Evolutionary conservation across 208 protist genomes (phyloP).

Genomic region (Wallacemonas sp.): DNA sequence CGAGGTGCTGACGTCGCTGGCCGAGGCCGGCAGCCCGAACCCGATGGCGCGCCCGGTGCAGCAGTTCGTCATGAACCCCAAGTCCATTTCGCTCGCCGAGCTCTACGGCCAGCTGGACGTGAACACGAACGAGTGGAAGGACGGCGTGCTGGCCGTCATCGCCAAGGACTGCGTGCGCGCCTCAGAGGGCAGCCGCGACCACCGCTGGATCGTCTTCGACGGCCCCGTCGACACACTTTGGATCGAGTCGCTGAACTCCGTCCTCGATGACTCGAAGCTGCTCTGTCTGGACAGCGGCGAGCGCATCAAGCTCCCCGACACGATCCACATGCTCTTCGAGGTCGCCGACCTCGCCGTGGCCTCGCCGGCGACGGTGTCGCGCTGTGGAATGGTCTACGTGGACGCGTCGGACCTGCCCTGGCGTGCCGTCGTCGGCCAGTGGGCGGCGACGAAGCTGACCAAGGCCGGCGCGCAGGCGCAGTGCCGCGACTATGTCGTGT

Average conservation of each 20-base stretch:
- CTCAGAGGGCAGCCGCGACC: constrained; percentile 75
- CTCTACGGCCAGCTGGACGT: constrained; percentile 96
- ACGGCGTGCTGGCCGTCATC: constrained; percentile 91
- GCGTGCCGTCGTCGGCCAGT: constrained; percentile 88
- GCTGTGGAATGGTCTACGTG: constrained; percentile 99
- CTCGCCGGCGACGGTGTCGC: constrained; percentile 97
- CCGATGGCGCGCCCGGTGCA: constrained; percentile 81
- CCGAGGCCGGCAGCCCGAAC: constrained; percentile 52
- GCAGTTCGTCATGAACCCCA: constrained; percentile 97
- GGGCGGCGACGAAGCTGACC: constrained; percentile 83
- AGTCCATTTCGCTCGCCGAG: constrained; percentile 97
- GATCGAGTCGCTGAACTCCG: constrained; percentile 99
- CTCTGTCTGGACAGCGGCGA: constrained; percentile 98
- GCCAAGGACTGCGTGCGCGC: constrained; percentile 90
- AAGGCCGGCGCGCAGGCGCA: constrained; percentile 49
- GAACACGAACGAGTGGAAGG: constrained; percentile 95
- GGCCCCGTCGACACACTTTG: constrained; percentile 98
- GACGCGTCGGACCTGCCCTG: constrained; percentile 93
- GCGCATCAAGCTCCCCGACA: constrained; percentile 96
- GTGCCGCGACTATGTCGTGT: constrained; percentile 83
- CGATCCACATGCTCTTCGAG: constrained; percentile 97
- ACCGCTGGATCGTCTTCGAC: constrained; percentile 98
- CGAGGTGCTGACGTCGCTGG: constrained; percentile 71
- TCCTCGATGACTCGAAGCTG: constrained; percentile 98
- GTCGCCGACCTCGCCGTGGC: constrained; percentile 97